Conservation (phyloP, 176 grass and related monocot genomes). For the Hyparrhenia diplandra region DNA sequence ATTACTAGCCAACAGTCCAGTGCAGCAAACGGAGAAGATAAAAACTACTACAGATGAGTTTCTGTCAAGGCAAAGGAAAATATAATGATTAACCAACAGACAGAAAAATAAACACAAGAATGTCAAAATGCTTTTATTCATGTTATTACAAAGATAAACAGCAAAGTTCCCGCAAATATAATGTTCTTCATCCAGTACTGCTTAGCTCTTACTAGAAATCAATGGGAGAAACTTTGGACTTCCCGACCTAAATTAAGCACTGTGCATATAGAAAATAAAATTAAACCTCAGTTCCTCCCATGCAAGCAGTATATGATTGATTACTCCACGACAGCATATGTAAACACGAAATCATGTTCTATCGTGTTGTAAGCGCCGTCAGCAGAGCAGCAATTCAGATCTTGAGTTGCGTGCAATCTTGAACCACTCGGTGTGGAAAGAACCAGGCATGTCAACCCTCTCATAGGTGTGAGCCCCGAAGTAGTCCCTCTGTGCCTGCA, state of each 20-base stretch:
- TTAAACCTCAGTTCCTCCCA: conserved; percentile 1
- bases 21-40: not conserved
- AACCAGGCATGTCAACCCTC: conserved; percentile 68
- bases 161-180: not conserved
- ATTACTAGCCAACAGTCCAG: not conserved
- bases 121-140: conserved; percentile 35
- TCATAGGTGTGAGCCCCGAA: conserved; percentile 80
- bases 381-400: conserved; percentile 32
- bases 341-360: not conserved
- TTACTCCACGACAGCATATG: not conserved
- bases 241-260: conserved; percentile 12
- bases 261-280: not conserved
- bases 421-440: conserved; percentile 83
- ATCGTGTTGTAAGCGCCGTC: not conserved
- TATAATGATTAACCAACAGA: not conserved
- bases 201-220: conserved; percentile 8
- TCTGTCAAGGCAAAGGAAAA: not conserved
- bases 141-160: conserved; percentile 11
- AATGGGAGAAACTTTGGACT: not conserved
- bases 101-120: not conserved
- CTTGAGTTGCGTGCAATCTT: conserved; percentile 63
- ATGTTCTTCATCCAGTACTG: conserved; percentile 14
- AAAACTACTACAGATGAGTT: not conserved
- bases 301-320: not conserved
- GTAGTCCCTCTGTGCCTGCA: conserved; percentile 86